Evolutionary conservation across 2,329 filamentous ascomycete genomes (phyloP).

Genomic region (Aureobasidium sp.): DNA sequence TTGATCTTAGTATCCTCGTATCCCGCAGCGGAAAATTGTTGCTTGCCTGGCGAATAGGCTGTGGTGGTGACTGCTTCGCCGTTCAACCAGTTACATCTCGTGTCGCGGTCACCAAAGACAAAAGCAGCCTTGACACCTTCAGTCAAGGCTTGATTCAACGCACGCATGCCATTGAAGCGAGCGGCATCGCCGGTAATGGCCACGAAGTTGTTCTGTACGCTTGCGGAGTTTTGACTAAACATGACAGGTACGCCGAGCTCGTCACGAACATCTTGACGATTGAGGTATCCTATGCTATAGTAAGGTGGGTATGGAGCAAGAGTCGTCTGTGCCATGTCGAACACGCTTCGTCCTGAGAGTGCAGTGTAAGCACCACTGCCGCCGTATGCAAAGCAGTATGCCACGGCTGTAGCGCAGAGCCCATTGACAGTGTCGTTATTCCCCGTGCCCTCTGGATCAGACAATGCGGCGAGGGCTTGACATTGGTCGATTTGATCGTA

Average conservation of each 20-base stretch:
- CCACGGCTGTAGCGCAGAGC: background rate
- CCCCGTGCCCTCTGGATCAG: background rate
- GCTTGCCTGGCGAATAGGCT: background rate
- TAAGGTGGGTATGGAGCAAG: background rate
- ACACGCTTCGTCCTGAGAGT: background rate
- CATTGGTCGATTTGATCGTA: background rate
- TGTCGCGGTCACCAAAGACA: constrained; percentile 58
- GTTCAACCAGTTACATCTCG: constrained; percentile 11
- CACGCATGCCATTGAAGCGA: constrained; percentile 32
- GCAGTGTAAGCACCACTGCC: background rate
- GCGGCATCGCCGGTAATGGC: constrained; percentile 36
- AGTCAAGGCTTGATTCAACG: constrained; percentile 35
- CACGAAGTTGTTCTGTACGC: background rate
- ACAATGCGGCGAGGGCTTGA: background rate
- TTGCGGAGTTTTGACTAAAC: background rate
- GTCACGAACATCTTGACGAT: background rate
- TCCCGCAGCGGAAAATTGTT: background rate
- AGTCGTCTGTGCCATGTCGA: background rate
- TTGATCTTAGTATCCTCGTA: constrained; percentile 24
- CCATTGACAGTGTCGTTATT: background rate
- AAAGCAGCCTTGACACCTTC: constrained; percentile 53
- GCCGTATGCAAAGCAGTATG: background rate
- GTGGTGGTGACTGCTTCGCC: background rate
- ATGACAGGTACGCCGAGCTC: background rate
- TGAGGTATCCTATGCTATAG: background rate